Base-by-base conservation (phyloP, 495 filamentous ascomycete genomes). In the Tuber indicum region DNA sequence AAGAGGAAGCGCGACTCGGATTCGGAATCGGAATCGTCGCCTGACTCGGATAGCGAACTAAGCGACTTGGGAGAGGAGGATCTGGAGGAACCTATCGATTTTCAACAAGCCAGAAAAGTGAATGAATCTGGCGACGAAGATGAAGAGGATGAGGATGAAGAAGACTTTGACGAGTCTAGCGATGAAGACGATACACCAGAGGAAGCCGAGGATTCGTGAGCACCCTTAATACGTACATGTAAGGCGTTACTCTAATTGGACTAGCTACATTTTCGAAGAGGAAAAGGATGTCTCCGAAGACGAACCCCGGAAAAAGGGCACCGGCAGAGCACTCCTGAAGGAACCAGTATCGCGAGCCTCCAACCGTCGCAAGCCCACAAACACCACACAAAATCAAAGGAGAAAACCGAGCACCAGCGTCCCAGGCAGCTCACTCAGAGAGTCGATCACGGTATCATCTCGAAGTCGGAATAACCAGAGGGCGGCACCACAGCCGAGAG, bases 11-110 rank as follows among this genome's bases (percentile, higher is more conserved):
- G 76, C 36, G n/a, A 71, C 58, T 70, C 66, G 58, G 49, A 58
- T 46, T 77, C 77, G 8, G 78, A 79, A 17, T 73, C 78, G 23
- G 72, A 73, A 5, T 77, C 74, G 45, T 62, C 75, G 23, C 72
- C 81, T 9, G 73, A 73, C 17, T 82, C 80, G 12, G 81, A 82
- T 17, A 82, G 80, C 45, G 81, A 82, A 26, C 81, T 82, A 19
- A 80, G 77, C 23, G 81, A 82, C 43, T 52, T 81, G 44, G 45
- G 90, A 88, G 84, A 92, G 90, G 86, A 92, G 86, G 79, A 89
- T n/a, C 74, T 79, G 36, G 80, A 82, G 44, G 81, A 82, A 32
- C 82, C 80, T 26, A 77, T 79, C 74, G 10, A 66, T 80, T 19
- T 71, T 74, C 14, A 42, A 71, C 14, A 72, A 69, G 78, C 66